These are phyloP conservation scores for Obba rivulosa DNA, from an alignment of 768 basidiomycete genomes.

Conservation along the genomic window DNA sequence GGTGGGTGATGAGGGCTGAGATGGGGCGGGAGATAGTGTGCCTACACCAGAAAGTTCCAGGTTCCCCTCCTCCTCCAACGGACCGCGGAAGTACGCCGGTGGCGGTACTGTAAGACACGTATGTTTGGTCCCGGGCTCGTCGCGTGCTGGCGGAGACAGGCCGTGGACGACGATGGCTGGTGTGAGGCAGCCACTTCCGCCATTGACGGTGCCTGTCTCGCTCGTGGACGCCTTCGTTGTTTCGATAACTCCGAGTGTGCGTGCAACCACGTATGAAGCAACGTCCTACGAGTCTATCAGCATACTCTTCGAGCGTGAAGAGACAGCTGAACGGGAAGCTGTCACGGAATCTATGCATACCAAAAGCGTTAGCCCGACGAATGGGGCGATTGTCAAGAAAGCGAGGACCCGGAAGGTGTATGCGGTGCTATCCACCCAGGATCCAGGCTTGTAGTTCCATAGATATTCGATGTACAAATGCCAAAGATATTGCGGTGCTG, in stretches of 20 bases:
- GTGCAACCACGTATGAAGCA: conserved; percentile 74
- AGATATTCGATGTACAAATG: conserved; percentile 55
- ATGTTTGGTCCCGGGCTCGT: background rate
- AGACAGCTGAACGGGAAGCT: background rate
- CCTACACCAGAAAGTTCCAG: conserved; percentile 63
- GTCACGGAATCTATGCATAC: conserved; percentile 31
- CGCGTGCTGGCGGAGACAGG: conserved; percentile 7
- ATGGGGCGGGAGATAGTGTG: conserved; percentile 67
- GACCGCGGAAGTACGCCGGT: conserved; percentile 13
- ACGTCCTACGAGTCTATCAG: conserved; percentile 51
- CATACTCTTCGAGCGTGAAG: background rate
- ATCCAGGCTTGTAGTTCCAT: conserved; percentile 57
- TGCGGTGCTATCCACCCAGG: conserved; percentile 64
- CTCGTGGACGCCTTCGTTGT: conserved; percentile 69
- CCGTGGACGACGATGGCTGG: conserved; percentile 10
- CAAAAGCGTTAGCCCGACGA: conserved; percentile 59
- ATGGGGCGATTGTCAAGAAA: conserved; percentile 38
- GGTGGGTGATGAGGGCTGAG: conserved; percentile 61
- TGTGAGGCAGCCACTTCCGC: conserved; percentile 5
- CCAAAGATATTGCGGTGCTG: conserved; percentile 48
- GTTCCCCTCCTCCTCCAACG: conserved; percentile 28
- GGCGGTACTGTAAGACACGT: conserved; percentile 7
- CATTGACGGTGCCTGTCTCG: conserved; percentile 27
- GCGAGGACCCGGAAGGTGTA: conserved; percentile 63
- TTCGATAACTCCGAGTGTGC: conserved; percentile 75